phyloP scores from a whole-genome alignment of 805 yeast genomes.

The Hagleromyces aurorensis region DNA sequence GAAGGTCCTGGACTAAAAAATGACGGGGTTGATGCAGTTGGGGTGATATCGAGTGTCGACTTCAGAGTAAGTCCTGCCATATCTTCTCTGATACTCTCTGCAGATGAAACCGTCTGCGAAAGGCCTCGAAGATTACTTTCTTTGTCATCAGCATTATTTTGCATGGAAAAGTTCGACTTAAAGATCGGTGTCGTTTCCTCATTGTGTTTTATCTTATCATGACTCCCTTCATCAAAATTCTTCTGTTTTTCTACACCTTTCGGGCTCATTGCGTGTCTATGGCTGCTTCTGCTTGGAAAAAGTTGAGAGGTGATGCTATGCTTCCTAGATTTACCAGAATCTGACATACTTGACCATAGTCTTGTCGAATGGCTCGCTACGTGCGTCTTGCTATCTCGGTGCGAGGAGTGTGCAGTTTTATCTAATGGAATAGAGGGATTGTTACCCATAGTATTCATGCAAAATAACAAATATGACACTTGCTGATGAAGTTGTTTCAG shows the following conservation, averaged over 20 bases:
- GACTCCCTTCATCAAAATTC: background rate
- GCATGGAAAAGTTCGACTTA: slow-evolving; percentile 6
- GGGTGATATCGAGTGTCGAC: slow-evolving; percentile 4
- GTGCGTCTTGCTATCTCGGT: slow-evolving; percentile 1
- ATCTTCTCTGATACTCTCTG: slow-evolving; percentile 14
- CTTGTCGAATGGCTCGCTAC: slow-evolving; percentile 5
- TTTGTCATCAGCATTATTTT: slow-evolving; percentile 1
- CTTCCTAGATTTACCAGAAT: too few species aligned
- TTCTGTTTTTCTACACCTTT: too few species aligned
- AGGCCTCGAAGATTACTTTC: slow-evolving; percentile 7
- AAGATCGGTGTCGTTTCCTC: slow-evolving; percentile 2
- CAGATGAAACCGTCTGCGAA: slow-evolving; percentile 7
- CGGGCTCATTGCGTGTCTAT: background rate
- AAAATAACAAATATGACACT: too few species aligned
- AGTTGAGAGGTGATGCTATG: slow-evolving; percentile 18
- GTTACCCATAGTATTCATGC: slow-evolving; percentile 10
- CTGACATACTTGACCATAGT: slow-evolving; percentile 6
- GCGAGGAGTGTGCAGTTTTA: slow-evolving; percentile 5
- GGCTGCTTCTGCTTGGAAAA: slow-evolving; percentile 13
- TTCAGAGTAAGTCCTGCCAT: slow-evolving; percentile 17
- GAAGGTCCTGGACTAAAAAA: slow-evolving; percentile 19
- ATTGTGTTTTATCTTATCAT: background rate
- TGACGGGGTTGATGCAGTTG: slow-evolving; percentile 6
- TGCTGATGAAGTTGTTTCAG: too few species aligned
- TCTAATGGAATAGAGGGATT: too few species aligned